Conservation (phyloP, 1,284 basidiomycete genomes). For the Cutaneotrichosporon sp. region DNA sequence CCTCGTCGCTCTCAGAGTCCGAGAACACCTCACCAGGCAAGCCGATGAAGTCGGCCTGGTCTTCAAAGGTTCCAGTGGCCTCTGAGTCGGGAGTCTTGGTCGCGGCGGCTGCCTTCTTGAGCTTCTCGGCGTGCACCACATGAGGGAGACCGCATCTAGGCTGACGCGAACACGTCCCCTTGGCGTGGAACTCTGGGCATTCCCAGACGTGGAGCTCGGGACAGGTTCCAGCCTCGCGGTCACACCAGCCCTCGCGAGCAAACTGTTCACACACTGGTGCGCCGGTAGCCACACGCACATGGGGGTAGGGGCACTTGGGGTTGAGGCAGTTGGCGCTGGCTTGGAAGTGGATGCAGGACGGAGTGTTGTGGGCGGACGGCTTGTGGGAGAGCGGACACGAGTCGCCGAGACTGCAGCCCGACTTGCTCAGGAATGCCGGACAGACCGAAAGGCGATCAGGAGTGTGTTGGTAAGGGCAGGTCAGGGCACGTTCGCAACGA, state of each 20-base stretch:
- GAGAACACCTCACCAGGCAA: constrained; percentile 29
- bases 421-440: constrained; percentile 79
- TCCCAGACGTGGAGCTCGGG: constrained; percentile 85
- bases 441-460: constrained; percentile 87
- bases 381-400: constrained; percentile 85
- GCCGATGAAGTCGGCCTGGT: constrained; percentile 42
- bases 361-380: constrained; percentile 84
- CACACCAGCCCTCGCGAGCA: constrained; percentile 88
- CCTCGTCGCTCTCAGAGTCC: constrained; percentile 25
- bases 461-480: constrained; percentile 88
- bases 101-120: constrained; percentile 57
- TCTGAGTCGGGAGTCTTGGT: not conserved
- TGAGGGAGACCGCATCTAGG: constrained; percentile 87
- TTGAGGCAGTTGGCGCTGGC: constrained; percentile 81
- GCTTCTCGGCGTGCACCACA: constrained; percentile 81
- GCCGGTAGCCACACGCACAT: constrained; percentile 76
- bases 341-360: constrained; percentile 87
- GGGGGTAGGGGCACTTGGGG: constrained; percentile 78
- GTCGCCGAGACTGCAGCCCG: constrained; percentile 65
- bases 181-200: constrained; percentile 90
- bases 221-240: constrained; percentile 72
- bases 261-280: constrained; percentile 86
- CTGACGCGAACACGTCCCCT: constrained; percentile 70
- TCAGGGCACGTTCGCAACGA: constrained; percentile 80
- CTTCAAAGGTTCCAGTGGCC: constrained; percentile 41